Evolutionary conservation across 106 monocot genomes (phyloP), one percentile per base, ranked within the genome.

Genomic region (Alisma plantagoaquatica): DNA sequence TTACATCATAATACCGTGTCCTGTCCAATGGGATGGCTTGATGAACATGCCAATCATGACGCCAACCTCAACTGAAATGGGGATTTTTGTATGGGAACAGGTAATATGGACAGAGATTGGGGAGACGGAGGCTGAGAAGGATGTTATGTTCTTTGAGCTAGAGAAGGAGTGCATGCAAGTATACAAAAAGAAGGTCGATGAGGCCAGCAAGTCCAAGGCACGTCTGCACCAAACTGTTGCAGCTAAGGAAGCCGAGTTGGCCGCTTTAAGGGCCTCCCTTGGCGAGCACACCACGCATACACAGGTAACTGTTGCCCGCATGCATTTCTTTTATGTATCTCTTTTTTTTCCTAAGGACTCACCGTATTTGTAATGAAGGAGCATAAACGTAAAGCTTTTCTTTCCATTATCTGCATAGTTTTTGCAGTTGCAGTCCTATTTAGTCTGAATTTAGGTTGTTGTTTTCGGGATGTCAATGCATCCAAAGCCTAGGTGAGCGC

Each of bases 201-300:
- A 88, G 53, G 87, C 84, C 4, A 73, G 46, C 50, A 62, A 66
- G 29, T 27, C 33, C 5, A 76, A 73, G 66, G 81, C 81, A 23
- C 51, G 64, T 18, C 73, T 94, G 10, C 80, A 81, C 63, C 87
- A 78, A 48, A 55, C 64, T 2, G 65, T 94, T 27, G 77, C 73
- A 2, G 75, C 94, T 42, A 84, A 84, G 71, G 87, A 88, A 63
- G 94, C 94, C 32, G 94, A 94, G 56, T 52, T 88, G 35, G 77
- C 94, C 49, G 50, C 72, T 53, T 47, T 88, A 9, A 48, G 75
- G 60, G 80, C 77, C 8, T 70, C 75, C 30, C 84, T 94, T 42
- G 87, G 87, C 41, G 94, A 94, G 47, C 72, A 70, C 17, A 84
- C 29, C 25, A 47, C 61, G 27, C 48, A 76, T 58, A 43, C 51